Base-by-base conservation (phyloP, 345 rosid species). In the Angophora floribunda region DNA sequence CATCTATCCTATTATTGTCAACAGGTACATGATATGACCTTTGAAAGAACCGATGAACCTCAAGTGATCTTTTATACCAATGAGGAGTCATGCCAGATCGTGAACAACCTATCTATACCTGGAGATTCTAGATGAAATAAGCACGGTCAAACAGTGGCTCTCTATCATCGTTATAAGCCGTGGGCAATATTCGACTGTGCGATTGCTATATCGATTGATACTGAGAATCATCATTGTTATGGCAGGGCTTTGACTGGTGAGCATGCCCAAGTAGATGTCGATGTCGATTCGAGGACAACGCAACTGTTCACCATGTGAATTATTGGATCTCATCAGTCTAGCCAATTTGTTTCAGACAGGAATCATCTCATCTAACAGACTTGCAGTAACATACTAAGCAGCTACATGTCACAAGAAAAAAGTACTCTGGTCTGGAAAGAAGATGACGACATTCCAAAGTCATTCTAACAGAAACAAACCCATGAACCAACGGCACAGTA, bases 201-300 rank as follows among this genome's bases (percentile, higher is more conserved):
- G 4, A 1, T 32, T 67, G 45, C 80, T 0, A 32, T 19, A 32
- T 16, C 1, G 4, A 67, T 41, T 9, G 22, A 32, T 67, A 9
- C 26, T 36, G 4, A 70, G 80, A 9, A 36, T 55, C 17, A 21
- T 9, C 2, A 10, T 36, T 4, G 1, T 0, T 2, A 0, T 9
- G 7, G 80, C 13, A 70, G 47, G 3, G 26, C 80, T 36, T 70
- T 24, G 0, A 70, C 6, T 36, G 80, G 26, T 8, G 1, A 70
- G 24, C 80, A 36, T 70, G 47, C 47, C 24, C 0, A 67, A 4
- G 80, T 0, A 67, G 24, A 67, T 32, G 1, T 7, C 16, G 24
- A 0, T 70, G 80, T 67, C 6, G 1, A 67, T 67, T 67, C 21
- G 1, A 67, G 45, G 13, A 67, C 45, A 67, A 67, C 6, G 0